These are phyloP conservation scores for Beauveria varroae DNA, from an alignment of 2,329 filamentous ascomycete species.

Conservation along the genomic window DNA sequence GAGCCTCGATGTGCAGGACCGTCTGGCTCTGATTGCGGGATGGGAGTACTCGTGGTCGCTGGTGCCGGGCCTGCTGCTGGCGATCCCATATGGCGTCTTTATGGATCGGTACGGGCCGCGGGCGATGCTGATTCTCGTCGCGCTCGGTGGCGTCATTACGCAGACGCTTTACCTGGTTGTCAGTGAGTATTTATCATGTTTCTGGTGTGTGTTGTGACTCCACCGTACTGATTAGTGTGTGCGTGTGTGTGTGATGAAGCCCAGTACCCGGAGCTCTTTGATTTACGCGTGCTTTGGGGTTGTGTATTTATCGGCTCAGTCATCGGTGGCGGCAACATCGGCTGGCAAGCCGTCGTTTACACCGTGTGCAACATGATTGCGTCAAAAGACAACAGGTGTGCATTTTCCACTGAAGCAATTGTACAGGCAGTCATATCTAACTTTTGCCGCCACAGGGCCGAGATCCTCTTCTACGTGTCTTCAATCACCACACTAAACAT, in stretches of 20 bases:
- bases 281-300: neutral
- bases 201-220: too few species aligned
- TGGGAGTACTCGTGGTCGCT: neutral
- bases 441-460: neutral
- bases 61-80: neutral
- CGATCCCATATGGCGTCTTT: constrained; percentile 6
- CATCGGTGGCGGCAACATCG: neutral
- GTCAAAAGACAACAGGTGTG: neutral
- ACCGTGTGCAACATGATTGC: constrained; percentile 2
- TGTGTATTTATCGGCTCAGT: neutral
- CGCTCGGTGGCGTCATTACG: neutral
- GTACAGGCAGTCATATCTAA: too few species aligned
- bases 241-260: neutral
- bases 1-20: neutral
- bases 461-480: constrained; percentile 4
- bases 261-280: neutral
- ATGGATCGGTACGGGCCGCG: neutral
- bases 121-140: neutral
- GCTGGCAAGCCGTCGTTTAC: neutral
- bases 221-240: neutral
- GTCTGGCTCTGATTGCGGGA: neutral
- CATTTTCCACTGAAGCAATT: neutral
- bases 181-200: neutral
- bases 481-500: neutral
- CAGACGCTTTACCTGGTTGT: neutral